Base-by-base conservation (phyloP, 1,139 yeast species). In the Magnusiomyces ingens region DNA sequence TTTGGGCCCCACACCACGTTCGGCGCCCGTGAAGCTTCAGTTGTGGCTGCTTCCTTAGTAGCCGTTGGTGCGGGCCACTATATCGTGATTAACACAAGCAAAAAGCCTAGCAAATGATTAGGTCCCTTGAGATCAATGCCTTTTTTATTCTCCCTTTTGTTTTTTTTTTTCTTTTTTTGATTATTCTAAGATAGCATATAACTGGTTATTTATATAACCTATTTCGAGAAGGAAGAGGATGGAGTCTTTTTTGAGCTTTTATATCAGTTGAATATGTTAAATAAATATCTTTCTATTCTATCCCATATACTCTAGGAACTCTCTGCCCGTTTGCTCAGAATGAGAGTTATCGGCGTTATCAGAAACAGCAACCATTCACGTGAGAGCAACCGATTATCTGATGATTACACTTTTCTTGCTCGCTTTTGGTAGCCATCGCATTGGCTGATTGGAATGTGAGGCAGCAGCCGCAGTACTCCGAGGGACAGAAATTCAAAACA, bases 61-160 rank as follows among this genome's bases (percentile, higher is more conserved):
- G 38, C 51, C 18, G 35, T 50, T 22, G 53, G 53, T 3, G 36
- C 46, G n/a, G 51, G 50, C 17, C 55, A 52, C 2, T 35, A 38
- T n/a, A 22, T 35, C 36, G 29, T 35, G 18, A 19, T 13, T 42
- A 11, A 44, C 22, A 29, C 44, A 44, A 36, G 37, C 29, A n/a
- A 40, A 43, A 13, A 29, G 50, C 32, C 32, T 26, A 26, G 32
- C 32, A 26, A 26, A 26, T 26, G 32, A 26, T 26, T 4, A 8
- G 32, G 8, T 26, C 32, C 4, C n/a, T n/a, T n/a, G 32, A 26
- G 32, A 26, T 26, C 32, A 26, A 26, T 26, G 4, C 32, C 32
- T 8, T n/a, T n/a, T n/a, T n/a, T 37, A 15, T 37, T 37, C 41
- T 37, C 15, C 41, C 15, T 37, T n/a, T n/a, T n/a, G n/a, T n/a